Base-by-base conservation (phyloP, 2,329 filamentous ascomycete genomes). In the Cercospora sp. region DNA sequence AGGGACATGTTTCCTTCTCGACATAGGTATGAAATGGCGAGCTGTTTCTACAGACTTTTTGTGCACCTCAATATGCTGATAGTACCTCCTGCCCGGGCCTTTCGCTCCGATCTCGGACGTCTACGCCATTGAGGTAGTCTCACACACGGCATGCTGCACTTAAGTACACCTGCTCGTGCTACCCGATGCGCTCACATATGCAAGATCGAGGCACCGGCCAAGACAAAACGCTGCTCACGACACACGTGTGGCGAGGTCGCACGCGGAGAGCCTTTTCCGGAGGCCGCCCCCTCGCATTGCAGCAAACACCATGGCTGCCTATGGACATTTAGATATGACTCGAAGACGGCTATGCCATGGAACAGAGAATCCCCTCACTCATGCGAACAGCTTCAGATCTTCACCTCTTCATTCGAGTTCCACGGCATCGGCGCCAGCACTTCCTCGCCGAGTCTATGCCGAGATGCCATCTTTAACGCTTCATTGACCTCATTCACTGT, bases 231-330 rank as follows among this genome's bases (percentile, higher is more conserved):
- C 26, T 26, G 13, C 48, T 55, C 12, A 55, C 20, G 48, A 55
- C 48, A 28, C 23, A 16, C 48, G 26, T 26, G 48, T 55, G 13
- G 10, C 48, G 23, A 16, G 20, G 60, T 63, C 30, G 60, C n/a
- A 53, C 60, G 18, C 39, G 42, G 10, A 53, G 20, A 28, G 5
- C 26, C 10, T 20, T 33, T 28, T 28, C 36, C 53, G 30, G 42
- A 67, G 65, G 65, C 65, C 65, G 65, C 65, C 60, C 65, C 26
- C 28, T 13, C 23, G 28, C 23, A 28, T 36, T 33, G 36, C 28
- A 67, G 65, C 65, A 67, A 67, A 64, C 65, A 60, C 30, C 42
- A 20, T 42, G 65, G 61, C 65, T 64, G 53, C 65, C 66, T 61
- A 58, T 62, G 16, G 5, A 39, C 31, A 60, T 12, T 45, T 26